Evolutionary conservation across 73 alveolate species (phyloP).

Genomic region (Stentor coeruleus): DNA sequence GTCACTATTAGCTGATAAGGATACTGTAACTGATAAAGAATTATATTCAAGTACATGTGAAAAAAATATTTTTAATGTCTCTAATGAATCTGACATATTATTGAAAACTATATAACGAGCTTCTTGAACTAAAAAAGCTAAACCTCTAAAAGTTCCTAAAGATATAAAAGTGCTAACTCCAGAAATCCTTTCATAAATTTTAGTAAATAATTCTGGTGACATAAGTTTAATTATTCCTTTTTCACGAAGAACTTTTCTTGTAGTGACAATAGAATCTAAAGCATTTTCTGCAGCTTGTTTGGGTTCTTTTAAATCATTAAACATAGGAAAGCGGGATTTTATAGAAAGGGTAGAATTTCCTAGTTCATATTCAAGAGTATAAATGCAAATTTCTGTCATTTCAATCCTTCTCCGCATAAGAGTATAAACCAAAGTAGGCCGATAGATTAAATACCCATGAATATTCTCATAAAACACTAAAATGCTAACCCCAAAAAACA

Average conservation of each 20-base stretch:
- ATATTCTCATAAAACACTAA: no score
- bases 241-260: no score
- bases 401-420: not conserved
- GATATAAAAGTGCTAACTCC: not conserved
- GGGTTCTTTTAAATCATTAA: no score
- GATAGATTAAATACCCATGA: not conserved
- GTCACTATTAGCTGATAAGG: not conserved
- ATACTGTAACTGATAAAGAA: not conserved
- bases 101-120: not conserved
- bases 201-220: no score
- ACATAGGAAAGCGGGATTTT: no score
- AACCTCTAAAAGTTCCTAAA: not conserved
- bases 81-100: not conserved
- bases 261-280: no score
- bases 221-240: no score
- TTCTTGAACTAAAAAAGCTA: not conserved
- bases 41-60: no score
- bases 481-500: not conserved
- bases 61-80: no score
- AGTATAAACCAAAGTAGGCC: not conserved
- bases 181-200: not conserved
- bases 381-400: not conserved
- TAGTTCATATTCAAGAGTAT: not conserved
- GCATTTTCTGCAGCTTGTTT: no score
- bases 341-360: not conserved